These are phyloP conservation scores for Crithidia fasciculata DNA, from an alignment of 208 protist species.

Conservation along the genomic window DNA sequence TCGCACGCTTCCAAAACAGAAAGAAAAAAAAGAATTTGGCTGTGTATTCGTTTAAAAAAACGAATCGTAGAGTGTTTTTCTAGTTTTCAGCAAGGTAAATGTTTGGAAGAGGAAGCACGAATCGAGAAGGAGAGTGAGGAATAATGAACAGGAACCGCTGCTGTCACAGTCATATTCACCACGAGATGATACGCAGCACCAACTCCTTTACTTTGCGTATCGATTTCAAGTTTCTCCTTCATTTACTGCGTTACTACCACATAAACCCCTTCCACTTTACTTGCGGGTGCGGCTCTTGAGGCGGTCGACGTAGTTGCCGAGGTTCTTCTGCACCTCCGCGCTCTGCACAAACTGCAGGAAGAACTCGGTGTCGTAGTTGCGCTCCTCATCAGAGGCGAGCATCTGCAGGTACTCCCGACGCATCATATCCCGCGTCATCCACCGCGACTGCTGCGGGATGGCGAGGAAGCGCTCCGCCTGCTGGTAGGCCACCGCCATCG, in stretches of 20 bases:
- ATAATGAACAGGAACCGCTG: no score
- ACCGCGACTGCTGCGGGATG: slow-evolving; percentile 72
- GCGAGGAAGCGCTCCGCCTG: slow-evolving; percentile 67
- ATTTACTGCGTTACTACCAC: no score
- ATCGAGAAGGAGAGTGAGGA: no score
- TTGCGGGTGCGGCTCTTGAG: slow-evolving; percentile 60
- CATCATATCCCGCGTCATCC: slow-evolving; percentile 86
- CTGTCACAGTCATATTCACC: no score
- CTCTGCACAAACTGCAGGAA: slow-evolving; percentile 69
- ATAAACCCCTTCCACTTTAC: slow-evolving; percentile 9
- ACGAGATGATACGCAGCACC: no score
- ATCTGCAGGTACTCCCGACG: slow-evolving; percentile 78
- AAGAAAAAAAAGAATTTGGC: no score
- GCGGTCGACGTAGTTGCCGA: slow-evolving; percentile 61
- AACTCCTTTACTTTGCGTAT: no score
- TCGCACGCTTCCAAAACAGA: no score
- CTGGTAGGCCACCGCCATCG: slow-evolving; percentile 51
- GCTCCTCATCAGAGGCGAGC: slow-evolving; percentile 75
- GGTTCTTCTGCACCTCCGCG: slow-evolving; percentile 74
- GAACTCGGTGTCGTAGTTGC: slow-evolving; percentile 85
- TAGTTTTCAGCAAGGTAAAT: no score
- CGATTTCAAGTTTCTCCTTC: neutral
- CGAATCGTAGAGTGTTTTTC: no score
- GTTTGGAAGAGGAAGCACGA: no score
- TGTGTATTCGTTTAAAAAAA: no score